Percentiles rank a stretch among this genome's conserved stretches.
Conservation (phyloP, 1,284 basidiomycete species). For the Pascua sp. region DNA sequence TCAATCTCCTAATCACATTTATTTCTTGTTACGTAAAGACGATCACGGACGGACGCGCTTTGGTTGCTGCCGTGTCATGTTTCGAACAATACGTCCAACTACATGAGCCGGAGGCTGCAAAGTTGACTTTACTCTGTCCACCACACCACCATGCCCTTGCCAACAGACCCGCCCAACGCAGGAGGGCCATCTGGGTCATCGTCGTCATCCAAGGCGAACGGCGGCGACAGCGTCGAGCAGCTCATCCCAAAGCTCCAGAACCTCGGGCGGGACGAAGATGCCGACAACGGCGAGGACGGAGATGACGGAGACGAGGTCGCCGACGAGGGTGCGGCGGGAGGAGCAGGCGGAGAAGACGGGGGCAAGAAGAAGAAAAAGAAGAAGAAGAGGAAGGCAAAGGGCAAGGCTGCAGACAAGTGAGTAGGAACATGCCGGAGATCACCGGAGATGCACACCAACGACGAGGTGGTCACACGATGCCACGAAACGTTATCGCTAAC, state of each 20-base stretch:
- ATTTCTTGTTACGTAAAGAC: too few species aligned
- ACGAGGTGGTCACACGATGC: too few species aligned
- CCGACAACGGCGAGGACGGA: slow-evolving; percentile 7
- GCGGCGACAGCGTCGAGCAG: background rate
- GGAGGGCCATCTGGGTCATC: background rate
- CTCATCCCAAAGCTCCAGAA: slow-evolving; percentile 12
- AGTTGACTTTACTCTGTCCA: too few species aligned
- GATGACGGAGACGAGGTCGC: slow-evolving; percentile 11
- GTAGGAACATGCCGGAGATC: slow-evolving; percentile 16
- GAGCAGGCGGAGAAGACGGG: slow-evolving; percentile 21
- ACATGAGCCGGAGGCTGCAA: too few species aligned
- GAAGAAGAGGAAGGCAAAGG: slow-evolving; percentile 36
- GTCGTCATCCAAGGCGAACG: background rate
- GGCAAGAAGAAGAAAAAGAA: slow-evolving; percentile 26
- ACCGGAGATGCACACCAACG: too few species aligned
- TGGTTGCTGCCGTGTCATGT: too few species aligned
- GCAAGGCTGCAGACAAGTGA: slow-evolving; percentile 30
- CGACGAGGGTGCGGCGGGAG: slow-evolving; percentile 19
- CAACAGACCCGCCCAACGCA: too few species aligned
- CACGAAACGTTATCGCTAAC: too few species aligned
- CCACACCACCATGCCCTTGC: too few species aligned
- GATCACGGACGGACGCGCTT: too few species aligned
- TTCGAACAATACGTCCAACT: too few species aligned
- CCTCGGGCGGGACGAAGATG: slow-evolving; percentile 10
- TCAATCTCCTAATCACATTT: too few species aligned